phyloP scores from a whole-genome alignment of 768 basidiomycete species.

The Mycena belliarum region DNA sequence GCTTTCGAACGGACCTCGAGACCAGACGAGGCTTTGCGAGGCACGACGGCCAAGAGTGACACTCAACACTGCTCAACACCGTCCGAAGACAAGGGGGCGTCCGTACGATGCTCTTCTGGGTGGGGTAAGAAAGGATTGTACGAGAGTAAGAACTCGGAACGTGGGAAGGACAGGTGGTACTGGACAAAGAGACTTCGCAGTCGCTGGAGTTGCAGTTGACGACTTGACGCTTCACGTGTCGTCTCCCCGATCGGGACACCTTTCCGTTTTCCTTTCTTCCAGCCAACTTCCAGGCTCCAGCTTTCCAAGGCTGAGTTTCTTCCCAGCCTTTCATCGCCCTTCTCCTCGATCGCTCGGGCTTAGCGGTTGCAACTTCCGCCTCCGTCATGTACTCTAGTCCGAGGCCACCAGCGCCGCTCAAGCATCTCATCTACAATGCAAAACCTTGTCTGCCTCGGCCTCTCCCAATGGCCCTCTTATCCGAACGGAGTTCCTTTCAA shows the following conservation, averaged over 20 bases:
- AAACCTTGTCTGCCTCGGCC: too few species aligned
- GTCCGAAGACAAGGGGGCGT: slow-evolving; percentile 7
- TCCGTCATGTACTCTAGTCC: too few species aligned
- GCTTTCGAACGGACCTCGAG: neutral
- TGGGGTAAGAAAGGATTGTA: neutral
- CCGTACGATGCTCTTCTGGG: too few species aligned
- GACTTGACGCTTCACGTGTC: neutral
- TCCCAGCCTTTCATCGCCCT: neutral
- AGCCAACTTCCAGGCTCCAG: too few species aligned
- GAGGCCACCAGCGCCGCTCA: too few species aligned
- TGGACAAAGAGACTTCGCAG: neutral
- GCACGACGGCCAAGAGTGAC: slow-evolving; percentile 4
- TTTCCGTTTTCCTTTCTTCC: neutral
- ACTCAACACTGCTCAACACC: too few species aligned
- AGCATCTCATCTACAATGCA: too few species aligned
- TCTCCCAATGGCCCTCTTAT: too few species aligned
- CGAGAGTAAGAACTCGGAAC: too few species aligned
- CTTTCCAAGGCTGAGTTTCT: too few species aligned
- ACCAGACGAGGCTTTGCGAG: neutral
- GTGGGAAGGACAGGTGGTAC: neutral
- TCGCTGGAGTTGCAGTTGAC: neutral
- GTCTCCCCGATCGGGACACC: neutral
- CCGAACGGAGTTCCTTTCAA: neutral
- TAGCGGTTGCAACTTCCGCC: too few species aligned
- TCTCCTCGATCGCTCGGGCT: too few species aligned